Base-by-base conservation (phyloP, 768 basidiomycete species). In the Psilocybe cyanescens region DNA sequence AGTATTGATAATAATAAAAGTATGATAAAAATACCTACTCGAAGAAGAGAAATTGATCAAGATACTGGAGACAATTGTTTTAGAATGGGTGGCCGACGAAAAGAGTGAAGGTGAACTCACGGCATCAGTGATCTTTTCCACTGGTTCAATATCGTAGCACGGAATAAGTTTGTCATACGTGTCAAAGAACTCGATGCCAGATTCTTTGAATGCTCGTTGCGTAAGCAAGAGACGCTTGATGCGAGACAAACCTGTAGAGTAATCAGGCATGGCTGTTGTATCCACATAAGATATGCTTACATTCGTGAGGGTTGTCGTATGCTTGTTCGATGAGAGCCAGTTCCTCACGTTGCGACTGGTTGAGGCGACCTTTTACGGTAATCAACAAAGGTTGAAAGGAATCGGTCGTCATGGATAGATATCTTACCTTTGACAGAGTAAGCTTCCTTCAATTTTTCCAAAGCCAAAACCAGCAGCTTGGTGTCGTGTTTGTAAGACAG, bases 111-210 rank as follows among this genome's bases (percentile, higher is more conserved):
- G 4, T 19, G 2, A 11, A 82, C 89, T 72, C 65, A 91, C 89
- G 37, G 97, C 97, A 75, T 99, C 97, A 29, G 97, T 99, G 66
- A 99, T 99, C 87, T 99, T 99, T 81, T 99, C 97, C 14, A 99
- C 95, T 0, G 97, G 97, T 73, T 99, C 97, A 64, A 99, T 99
- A 69, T 99, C 97, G 73, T 99, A 99, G 72, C 95, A 98, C 28
- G 96, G 95, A 68, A 99, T 98, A 68, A 99, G 86, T 75, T 97
- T 98, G 82, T 98, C 95, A 70, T 99, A 97, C 0, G 95, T 97
- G 69, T 97, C 95, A 75, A 95, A 97, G 76, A 95, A 96, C 75
- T 94, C 93, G 63, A 99, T 97, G 8, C 97, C 97, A 24, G 95
- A 79, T 73, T 99, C 97, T 79, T 99, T 99, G 86, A 99, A 99